Evolutionary conservation across 129 eudicot species (phyloP).

Genomic region (Gnaphalium uliginosum): DNA sequence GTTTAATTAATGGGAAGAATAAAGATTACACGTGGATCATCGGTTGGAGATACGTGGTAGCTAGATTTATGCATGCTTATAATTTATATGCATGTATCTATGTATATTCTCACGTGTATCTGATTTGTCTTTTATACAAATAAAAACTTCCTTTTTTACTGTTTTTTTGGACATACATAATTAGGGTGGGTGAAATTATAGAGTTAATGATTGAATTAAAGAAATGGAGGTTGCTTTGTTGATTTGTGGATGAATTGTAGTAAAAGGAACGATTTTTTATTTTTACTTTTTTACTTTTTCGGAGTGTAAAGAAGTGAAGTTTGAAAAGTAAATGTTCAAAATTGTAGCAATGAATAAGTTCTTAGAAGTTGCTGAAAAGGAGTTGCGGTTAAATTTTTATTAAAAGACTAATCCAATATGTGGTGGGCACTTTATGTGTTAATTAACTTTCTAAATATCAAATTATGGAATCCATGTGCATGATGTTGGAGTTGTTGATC

Average conservation of each 20-base stretch:
- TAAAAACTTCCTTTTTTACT: not conserved
- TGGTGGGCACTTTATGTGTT: too few species aligned
- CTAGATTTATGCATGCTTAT: constrained; percentile 12
- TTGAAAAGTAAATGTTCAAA: too few species aligned
- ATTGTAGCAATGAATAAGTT: too few species aligned
- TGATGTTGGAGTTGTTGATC: too few species aligned
- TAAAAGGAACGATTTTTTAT: too few species aligned
- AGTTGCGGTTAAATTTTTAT: too few species aligned
- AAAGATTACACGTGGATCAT: constrained; percentile 31
- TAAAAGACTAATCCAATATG: too few species aligned
- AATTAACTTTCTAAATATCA: too few species aligned
- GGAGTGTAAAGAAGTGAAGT: too few species aligned
- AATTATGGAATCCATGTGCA: too few species aligned
- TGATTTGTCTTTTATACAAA: not conserved
- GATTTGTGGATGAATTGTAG: not conserved
- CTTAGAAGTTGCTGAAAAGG: too few species aligned
- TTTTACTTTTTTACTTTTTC: too few species aligned
- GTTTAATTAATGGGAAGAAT: not conserved
- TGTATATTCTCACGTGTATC: not conserved
- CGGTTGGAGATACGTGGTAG: constrained; percentile 40
- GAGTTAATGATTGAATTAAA: not conserved
- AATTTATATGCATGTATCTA: not conserved
- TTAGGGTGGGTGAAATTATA: not conserved
- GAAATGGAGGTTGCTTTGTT: not conserved
- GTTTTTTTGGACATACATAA: not conserved